These are phyloP conservation scores for Hyaloscypha bicolor DNA, from an alignment of 495 filamentous ascomycete species.

Conservation along the genomic window DNA sequence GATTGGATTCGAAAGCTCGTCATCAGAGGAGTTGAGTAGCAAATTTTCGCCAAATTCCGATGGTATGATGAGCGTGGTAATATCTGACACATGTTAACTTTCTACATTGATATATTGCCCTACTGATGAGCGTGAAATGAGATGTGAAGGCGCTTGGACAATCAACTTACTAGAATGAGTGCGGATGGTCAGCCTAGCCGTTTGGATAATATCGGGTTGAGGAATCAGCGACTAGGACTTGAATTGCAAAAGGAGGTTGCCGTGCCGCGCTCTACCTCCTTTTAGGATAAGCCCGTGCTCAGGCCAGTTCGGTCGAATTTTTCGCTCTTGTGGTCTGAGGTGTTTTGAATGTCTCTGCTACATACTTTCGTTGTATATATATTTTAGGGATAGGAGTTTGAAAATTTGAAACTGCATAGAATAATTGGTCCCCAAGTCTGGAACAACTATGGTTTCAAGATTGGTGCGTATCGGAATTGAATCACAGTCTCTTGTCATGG, in stretches of 20 bases:
- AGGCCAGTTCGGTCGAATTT: too few relatives aligned
- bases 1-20: background rate
- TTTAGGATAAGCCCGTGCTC: too few relatives aligned
- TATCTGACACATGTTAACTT: background rate
- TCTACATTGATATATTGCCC: background rate
- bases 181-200: background rate
- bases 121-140: background rate
- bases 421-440: too few relatives aligned
- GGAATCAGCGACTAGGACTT: background rate
- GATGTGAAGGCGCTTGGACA: background rate
- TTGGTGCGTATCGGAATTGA: too few relatives aligned
- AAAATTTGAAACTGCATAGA: too few relatives aligned
- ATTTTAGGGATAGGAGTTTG: too few relatives aligned
- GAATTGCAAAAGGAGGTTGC: background rate
- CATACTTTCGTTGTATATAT: too few relatives aligned
- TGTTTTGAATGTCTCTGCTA: too few relatives aligned
- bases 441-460: too few relatives aligned
- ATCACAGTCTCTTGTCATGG: too few relatives aligned
- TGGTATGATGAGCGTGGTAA: background rate
- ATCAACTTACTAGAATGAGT: background rate
- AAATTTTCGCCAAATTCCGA: background rate
- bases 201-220: background rate
- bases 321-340: background rate
- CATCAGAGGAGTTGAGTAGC: conserved; percentile 2
- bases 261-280: background rate